Base-by-base conservation (phyloP, 805 yeast genomes). In the Isabelozyma pseudorhagii region DNA sequence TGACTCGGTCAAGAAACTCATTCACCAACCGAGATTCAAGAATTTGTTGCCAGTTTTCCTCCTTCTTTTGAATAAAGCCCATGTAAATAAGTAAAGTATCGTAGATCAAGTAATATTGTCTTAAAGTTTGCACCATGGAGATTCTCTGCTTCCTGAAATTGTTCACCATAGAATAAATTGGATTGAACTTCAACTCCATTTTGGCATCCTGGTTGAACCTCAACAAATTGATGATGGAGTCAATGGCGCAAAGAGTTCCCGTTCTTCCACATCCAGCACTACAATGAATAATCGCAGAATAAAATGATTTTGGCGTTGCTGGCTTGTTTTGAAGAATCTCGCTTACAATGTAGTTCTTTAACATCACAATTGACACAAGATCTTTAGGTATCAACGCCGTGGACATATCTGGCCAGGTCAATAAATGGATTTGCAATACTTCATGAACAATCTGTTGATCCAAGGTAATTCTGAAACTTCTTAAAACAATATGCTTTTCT, bases 261-360 rank as follows among this genome's bases (percentile, higher is more conserved):
- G 98, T 90, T 50, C 99, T 75, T 15, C 99, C 99, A 62, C 96
- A 91, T 0, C 99, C 99, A 1, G 98, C 98, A 6, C 97, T 89
- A 62, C 99, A 93, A 67, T 93, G 98, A 25, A 87, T 88, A 43
- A 90, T 63, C 5, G 84, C 77, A 17, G 94, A 93, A 0, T 77
- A 56, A 14, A 18, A 46, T 11, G 43, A 44, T 7, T 29, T 45
- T 5, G 18, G 17, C 10, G 40, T 11, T 38, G 18, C 11, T 42
- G 45, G 10, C 49, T 44, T 21, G 25, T 21, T 21, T 4, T 10
- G 11, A 21, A 31, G 36, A 31, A 31, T 31, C 36, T 8, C 8
- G 1, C 54, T 46, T 40, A 56, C 48, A 14, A 64, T 17, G 29
- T 53, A 38, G 9, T 51, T 50, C 57, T 69, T 72, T 56, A 70